Percentiles rank a stretch among this genome's conserved stretches.
Evolutionary conservation across 2,329 filamentous ascomycete genomes (phyloP).

Genomic region (Stromatinia cepivora): DNA sequence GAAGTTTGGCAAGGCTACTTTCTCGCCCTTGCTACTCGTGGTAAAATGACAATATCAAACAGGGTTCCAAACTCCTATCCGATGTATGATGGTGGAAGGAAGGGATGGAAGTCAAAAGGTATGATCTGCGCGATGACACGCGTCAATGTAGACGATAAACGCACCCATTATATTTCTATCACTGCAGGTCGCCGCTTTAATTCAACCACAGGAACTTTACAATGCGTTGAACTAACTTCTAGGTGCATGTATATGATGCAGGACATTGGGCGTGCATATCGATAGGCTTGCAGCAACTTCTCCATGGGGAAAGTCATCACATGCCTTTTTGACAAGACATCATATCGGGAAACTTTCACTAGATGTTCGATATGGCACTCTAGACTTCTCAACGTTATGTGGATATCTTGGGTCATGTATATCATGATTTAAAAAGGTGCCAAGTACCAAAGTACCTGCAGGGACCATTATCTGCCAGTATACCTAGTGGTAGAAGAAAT

Average conservation of each 20-base stretch:
- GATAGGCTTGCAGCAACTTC: neutral
- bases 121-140: neutral
- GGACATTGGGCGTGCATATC: neutral
- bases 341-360: neutral
- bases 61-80: neutral
- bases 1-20: neutral
- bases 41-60: constrained; percentile 1
- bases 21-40: neutral
- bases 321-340: neutral
- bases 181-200: constrained; percentile 7
- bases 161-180: neutral
- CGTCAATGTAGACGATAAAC: neutral
- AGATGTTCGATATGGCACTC: neutral
- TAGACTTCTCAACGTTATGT: neutral
- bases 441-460: neutral
- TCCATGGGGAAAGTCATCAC: neutral
- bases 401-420: neutral
- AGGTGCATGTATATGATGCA: neutral
- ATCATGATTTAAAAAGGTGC: neutral
- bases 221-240: neutral
- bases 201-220: neutral
- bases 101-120: too few relatives aligned
- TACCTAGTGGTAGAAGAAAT: neutral
- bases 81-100: too few relatives aligned
- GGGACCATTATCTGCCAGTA: constrained; percentile 1